These are phyloP conservation scores for Rehmannia glutinosa DNA, from an alignment of 257 asterid species.

Conservation along the genomic window DNA sequence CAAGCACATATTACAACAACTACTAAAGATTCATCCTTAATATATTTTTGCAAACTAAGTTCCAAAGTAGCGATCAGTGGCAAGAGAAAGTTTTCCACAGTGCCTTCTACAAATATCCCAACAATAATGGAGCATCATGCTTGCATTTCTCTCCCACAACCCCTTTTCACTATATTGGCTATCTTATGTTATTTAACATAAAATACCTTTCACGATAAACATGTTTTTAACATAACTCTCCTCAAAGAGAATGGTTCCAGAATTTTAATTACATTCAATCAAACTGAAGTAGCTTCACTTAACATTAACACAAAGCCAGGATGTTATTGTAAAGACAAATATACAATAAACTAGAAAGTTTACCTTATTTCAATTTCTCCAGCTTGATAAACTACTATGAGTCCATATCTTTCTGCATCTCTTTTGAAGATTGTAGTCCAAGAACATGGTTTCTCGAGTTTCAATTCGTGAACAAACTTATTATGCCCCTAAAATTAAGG, in stretches of 20 bases:
- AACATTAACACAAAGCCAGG: background rate
- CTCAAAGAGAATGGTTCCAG: background rate
- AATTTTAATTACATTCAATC: background rate
- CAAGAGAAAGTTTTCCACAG: background rate
- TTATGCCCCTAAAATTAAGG: slow-evolving; percentile 48
- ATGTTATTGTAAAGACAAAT: background rate
- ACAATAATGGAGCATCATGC: background rate
- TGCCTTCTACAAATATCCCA: too few relatives aligned
- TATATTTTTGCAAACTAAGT: background rate
- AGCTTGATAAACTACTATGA: slow-evolving; percentile 63
- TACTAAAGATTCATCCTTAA: background rate
- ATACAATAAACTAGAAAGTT: slow-evolving; percentile 8
- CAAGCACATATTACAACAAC: background rate
- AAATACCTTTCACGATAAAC: background rate
- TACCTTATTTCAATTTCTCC: slow-evolving; percentile 89
- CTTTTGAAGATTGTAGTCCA: slow-evolving; percentile 72
- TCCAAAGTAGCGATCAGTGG: background rate
- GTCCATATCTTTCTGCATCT: slow-evolving; percentile 46
- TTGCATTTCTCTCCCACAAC: background rate
- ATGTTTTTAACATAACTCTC: background rate
- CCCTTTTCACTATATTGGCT: background rate
- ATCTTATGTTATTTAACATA: background rate
- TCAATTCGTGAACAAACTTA: slow-evolving; percentile 36
- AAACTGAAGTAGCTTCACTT: background rate
- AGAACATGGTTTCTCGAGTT: slow-evolving; percentile 71